Evolutionary conservation across 768 basidiomycete genomes (phyloP).

Genomic region (Leccinum pellstonianum): DNA sequence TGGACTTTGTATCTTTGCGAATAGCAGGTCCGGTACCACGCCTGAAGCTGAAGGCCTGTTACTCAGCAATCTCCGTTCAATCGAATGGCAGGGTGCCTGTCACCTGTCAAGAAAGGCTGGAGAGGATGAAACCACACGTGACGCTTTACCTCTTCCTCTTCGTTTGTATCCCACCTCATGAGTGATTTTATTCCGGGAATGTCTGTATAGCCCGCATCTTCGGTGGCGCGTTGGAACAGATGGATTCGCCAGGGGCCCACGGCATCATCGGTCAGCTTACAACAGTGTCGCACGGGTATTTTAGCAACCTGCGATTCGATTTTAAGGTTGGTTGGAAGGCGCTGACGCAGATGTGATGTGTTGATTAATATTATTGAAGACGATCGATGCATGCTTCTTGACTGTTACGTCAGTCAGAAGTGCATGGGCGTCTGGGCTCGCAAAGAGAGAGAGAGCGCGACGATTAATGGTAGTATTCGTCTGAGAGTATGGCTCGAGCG

Average conservation of each 20-base stretch:
- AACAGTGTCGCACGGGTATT: slow-evolving; percentile 2
- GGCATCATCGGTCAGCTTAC: slow-evolving; percentile 12
- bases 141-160: slow-evolving; percentile 21
- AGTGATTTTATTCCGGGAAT: slow-evolving; percentile 17
- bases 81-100: slow-evolving; percentile 9
- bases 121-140: slow-evolving; percentile 25
- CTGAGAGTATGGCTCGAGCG: neutral
- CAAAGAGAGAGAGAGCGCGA: slow-evolving; percentile 1
- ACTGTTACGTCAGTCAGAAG: slow-evolving; percentile 8
- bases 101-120: slow-evolving; percentile 16
- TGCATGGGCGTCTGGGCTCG: neutral
- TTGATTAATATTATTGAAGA: slow-evolving; percentile 19
- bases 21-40: slow-evolving; percentile 25
- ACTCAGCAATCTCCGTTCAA: slow-evolving; percentile 10
- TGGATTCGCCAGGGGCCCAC: slow-evolving; percentile 18
- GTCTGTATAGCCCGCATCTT: slow-evolving; percentile 19
- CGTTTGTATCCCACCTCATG: slow-evolving; percentile 20
- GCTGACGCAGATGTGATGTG: slow-evolving; percentile 16
- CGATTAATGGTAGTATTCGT: neutral
- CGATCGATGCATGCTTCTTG: slow-evolving; percentile 9
- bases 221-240: slow-evolving; percentile 14
- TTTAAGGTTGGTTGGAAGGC: slow-evolving; percentile 19
- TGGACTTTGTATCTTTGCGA: slow-evolving; percentile 25
- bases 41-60: slow-evolving; percentile 10
- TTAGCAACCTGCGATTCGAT: slow-evolving; percentile 14